A percentile compares a stretch with the other conserved stretches of the same genome.
These are phyloP conservation scores for Cystobasidiaceae sp. DNA, from an alignment of 1,284 basidiomycete species.

Conservation along the genomic window DNA sequence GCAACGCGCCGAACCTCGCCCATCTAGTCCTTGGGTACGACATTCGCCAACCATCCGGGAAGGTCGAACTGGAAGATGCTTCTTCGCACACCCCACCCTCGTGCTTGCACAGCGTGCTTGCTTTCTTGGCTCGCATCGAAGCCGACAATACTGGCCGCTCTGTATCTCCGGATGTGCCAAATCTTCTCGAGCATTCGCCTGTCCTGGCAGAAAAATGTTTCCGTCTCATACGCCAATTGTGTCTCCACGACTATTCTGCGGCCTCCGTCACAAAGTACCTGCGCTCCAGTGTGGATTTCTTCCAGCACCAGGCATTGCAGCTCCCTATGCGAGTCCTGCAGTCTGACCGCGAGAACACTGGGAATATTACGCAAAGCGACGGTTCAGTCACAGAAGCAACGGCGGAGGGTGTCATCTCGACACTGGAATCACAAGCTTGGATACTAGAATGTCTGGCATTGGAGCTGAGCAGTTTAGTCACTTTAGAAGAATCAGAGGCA, in stretches of 20 bases:
- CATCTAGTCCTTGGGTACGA: slow-evolving; percentile 82
- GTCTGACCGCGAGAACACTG: slow-evolving; percentile 30
- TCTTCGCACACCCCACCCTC: slow-evolving; percentile 64
- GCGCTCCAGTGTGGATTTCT: slow-evolving; percentile 82
- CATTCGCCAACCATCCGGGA: slow-evolving; percentile 49
- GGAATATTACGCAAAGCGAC: slow-evolving; percentile 49
- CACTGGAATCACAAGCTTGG: slow-evolving; percentile 75
- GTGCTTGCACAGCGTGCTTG: slow-evolving; percentile 66
- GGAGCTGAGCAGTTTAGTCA: slow-evolving; percentile 83
- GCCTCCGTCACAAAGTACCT: slow-evolving; percentile 80
- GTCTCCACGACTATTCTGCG: slow-evolving; percentile 75
- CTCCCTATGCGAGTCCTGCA: slow-evolving; percentile 52
- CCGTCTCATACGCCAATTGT: slow-evolving; percentile 76
- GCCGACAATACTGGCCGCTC: not conserved
- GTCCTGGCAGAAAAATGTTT: slow-evolving; percentile 81
- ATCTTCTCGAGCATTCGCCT: slow-evolving; percentile 49
- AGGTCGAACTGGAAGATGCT: slow-evolving; percentile 50
- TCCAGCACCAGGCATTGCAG: slow-evolving; percentile 70
- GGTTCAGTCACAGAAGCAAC: slow-evolving; percentile 67
- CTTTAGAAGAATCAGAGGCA: slow-evolving; percentile 52
- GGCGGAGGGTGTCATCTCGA: slow-evolving; percentile 66
- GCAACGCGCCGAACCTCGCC: slow-evolving; percentile 74
- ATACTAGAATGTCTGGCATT: slow-evolving; percentile 81
- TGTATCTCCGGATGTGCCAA: slow-evolving; percentile 29
- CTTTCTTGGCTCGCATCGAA: not conserved